Evolutionary conservation across 148 eudicot genomes (phyloP).

Genomic region (Polygonum maritimum): DNA sequence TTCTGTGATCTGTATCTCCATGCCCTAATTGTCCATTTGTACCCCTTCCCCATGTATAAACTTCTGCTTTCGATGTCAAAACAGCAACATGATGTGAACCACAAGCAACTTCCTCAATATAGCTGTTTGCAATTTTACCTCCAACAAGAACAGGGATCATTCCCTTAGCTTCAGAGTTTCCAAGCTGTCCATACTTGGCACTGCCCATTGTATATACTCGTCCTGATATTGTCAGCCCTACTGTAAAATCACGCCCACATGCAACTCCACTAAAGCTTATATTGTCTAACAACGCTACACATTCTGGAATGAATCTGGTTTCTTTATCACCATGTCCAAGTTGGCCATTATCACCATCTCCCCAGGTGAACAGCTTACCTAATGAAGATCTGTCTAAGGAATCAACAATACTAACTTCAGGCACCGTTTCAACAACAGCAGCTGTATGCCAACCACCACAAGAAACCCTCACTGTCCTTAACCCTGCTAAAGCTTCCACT

Average conservation of each 20-base stretch:
- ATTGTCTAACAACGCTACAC: constrained; percentile 34
- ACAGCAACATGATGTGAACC: constrained; percentile 84
- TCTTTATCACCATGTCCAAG: constrained; percentile 79
- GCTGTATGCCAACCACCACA: constrained; percentile 98
- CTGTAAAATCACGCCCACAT: constrained; percentile 60
- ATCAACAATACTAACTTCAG: constrained; percentile 16
- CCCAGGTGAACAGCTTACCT: constrained; percentile 86
- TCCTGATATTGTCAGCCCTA: constrained; percentile 58
- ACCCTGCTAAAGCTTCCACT: constrained; percentile 62
- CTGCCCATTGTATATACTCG: constrained; percentile 71
- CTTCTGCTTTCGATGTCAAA: constrained; percentile 65
- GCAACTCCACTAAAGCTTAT: constrained; percentile 49
- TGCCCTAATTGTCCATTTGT: constrained; percentile 80
- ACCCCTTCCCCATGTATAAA: constrained; percentile 96
- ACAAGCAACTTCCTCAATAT: constrained; percentile 69
- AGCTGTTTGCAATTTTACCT: constrained; percentile 40
- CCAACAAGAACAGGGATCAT: constrained; percentile 38
- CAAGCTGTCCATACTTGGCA: constrained; percentile 49
- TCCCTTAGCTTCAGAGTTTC: constrained; percentile 44
- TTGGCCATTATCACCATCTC: constrained; percentile 75
- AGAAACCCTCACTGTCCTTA: constrained; percentile 45
- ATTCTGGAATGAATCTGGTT: constrained; percentile 46
- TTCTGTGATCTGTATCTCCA: constrained; percentile 57
- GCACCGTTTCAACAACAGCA: constrained; percentile 54
- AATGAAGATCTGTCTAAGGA: constrained; percentile 24